These are phyloP conservation scores for Arthroderma sp. DNA, from an alignment of 2,329 filamentous ascomycete genomes.

Conservation along the genomic window DNA sequence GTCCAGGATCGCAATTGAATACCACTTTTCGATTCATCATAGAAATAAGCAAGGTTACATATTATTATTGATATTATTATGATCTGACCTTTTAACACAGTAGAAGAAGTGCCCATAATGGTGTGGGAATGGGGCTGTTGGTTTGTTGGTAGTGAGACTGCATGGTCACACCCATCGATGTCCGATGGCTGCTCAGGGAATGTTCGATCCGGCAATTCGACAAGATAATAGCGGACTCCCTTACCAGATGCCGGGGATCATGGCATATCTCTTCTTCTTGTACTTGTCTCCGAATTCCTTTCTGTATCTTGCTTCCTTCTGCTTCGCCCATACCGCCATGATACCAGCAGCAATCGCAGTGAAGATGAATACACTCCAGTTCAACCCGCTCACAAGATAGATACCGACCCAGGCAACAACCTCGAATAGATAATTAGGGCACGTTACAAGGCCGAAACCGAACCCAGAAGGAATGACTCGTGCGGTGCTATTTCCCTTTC, in stretches of 20 bases:
- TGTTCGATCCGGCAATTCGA: too few species aligned
- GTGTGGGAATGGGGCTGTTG: too few species aligned
- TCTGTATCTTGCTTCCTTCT: constrained; percentile 83
- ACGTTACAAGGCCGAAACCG: constrained; percentile 77
- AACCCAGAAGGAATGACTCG: constrained; percentile 77
- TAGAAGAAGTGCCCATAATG: too few species aligned
- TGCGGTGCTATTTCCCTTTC: constrained; percentile 67
- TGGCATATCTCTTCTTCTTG: constrained; percentile 79
- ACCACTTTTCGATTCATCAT: too few species aligned
- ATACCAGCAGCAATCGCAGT: constrained; percentile 56
- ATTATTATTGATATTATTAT: too few species aligned
- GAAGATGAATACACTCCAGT: constrained; percentile 66
- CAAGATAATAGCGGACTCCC: not conserved
- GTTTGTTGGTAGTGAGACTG: too few species aligned
- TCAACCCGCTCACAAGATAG: constrained; percentile 59
- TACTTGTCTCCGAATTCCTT: constrained; percentile 87
- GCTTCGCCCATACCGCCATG: constrained; percentile 79
- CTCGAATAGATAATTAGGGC: constrained; percentile 96
- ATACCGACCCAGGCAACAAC: constrained; percentile 74
- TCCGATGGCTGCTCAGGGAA: too few species aligned
- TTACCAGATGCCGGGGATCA: constrained; percentile 67
- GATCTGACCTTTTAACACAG: too few species aligned
- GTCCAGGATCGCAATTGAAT: too few species aligned
- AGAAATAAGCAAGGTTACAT: too few species aligned
- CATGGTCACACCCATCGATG: too few species aligned